Conservation (phyloP, 202 grass and related monocot species). For the Eragrostis tef region DNA sequence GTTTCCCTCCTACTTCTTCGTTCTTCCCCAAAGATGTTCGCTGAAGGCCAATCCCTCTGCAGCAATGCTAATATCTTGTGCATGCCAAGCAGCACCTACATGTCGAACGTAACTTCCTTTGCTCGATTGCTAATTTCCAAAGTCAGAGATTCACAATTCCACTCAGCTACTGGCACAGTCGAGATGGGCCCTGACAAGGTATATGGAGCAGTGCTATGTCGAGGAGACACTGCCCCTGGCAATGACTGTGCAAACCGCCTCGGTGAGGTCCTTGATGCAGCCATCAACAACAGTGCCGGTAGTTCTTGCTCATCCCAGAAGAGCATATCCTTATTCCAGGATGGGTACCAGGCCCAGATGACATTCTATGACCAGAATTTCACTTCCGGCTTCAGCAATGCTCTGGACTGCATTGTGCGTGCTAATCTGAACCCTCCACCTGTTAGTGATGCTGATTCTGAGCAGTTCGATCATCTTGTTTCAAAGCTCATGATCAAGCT, state of each 20-base stretch:
- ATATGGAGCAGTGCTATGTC: conserved; percentile 37
- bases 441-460: background rate
- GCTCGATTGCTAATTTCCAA: conserved; percentile 22
- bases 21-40: conserved; percentile 14
- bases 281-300: background rate
- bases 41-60: conserved; percentile 12
- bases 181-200: background rate
- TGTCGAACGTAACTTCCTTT: conserved; percentile 2
- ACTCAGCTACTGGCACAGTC: conserved; percentile 24
- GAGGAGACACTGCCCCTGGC: conserved; percentile 7
- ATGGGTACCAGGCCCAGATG: conserved; percentile 33
- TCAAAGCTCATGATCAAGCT: conserved; percentile 18
- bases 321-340: conserved; percentile 13
- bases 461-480: conserved; percentile 21
- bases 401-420: conserved; percentile 20
- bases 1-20: conserved; percentile 7
- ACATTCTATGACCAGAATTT: conserved; percentile 31
- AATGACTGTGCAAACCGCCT: conserved; percentile 13
- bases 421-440: conserved; percentile 36
- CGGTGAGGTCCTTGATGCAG: conserved; percentile 1
- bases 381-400: background rate
- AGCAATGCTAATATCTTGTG: conserved; percentile 16
- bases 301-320: conserved; percentile 30
- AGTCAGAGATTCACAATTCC: conserved; percentile 10
- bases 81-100: conserved; percentile 26